These are phyloP conservation scores for Aspergillus ustus DNA, from an alignment of 2,329 filamentous ascomycete species.

Conservation along the genomic window DNA sequence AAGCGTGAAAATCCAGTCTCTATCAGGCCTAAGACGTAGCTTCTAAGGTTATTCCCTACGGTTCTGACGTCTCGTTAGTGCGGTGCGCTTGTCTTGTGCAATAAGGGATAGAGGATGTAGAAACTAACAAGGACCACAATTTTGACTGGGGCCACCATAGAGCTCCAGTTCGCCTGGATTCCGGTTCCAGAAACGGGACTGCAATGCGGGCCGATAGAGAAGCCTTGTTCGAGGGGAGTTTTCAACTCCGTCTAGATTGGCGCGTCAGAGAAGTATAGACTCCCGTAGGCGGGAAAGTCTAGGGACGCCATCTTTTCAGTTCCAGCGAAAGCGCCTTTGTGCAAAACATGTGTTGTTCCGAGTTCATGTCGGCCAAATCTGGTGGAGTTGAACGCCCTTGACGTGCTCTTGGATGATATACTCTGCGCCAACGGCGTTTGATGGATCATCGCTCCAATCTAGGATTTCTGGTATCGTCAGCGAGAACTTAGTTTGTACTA, in stretches of 20 bases:
- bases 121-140: constrained; percentile 29
- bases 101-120: neutral
- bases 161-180: constrained; percentile 21
- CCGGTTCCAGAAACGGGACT: constrained; percentile 26
- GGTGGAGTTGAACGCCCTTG: constrained; percentile 37
- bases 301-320: constrained; percentile 37
- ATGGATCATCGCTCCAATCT: constrained; percentile 31
- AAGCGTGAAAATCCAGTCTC: constrained; percentile 29
- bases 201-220: constrained; percentile 41
- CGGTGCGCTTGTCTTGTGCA: neutral
- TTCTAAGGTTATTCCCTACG: constrained; percentile 25
- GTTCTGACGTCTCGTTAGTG: constrained; percentile 1
- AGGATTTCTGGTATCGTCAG: constrained; percentile 32
- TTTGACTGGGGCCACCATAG: constrained; percentile 24
- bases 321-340: constrained; percentile 34
- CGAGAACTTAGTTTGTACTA: constrained; percentile 30
- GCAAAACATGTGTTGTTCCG: constrained; percentile 39
- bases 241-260: constrained; percentile 21
- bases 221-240: constrained; percentile 32
- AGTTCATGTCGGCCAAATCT: constrained; percentile 41
- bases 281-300: constrained; percentile 46
- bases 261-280: constrained; percentile 39
- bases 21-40: constrained; percentile 27
- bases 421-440: constrained; percentile 41
- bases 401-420: constrained; percentile 48